A percentile compares a stretch with the other conserved stretches of the same genome.
Conservation (phyloP, 2,329 filamentous ascomycete genomes). For the Aspergillus fumigatiaffinis region DNA sequence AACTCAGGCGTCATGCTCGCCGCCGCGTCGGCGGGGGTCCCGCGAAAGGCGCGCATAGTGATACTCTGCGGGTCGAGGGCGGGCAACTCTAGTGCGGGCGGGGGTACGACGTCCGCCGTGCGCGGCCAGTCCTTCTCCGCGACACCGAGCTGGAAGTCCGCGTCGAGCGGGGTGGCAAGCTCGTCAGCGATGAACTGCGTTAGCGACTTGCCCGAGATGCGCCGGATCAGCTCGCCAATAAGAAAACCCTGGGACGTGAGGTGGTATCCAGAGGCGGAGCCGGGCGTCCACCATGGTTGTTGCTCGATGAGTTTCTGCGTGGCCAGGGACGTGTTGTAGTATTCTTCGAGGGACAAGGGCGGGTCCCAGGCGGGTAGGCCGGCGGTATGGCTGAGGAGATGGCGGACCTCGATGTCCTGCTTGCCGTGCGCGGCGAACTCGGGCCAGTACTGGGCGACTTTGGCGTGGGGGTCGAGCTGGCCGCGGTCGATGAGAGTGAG, state of each 20-base stretch:
- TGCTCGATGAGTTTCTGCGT: slow-evolving; percentile 39
- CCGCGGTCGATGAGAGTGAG: slow-evolving; percentile 42
- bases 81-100: slow-evolving; percentile 17
- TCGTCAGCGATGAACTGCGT: slow-evolving; percentile 44
- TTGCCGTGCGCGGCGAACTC: slow-evolving; percentile 45
- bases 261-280: slow-evolving; percentile 44
- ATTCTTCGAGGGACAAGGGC: slow-evolving; percentile 26
- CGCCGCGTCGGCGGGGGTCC: slow-evolving; percentile 20
- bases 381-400: slow-evolving; percentile 41
- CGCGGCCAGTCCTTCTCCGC: slow-evolving; percentile 41
- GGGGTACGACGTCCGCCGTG: slow-evolving; percentile 33
- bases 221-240: slow-evolving; percentile 43
- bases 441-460: slow-evolving; percentile 45
- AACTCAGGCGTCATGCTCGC: slow-evolving; percentile 29
- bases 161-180: slow-evolving; percentile 40
- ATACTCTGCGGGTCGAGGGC: slow-evolving; percentile 23
- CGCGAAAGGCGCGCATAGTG: slow-evolving; percentile 26
- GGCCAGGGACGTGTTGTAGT: slow-evolving; percentile 29
- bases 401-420: slow-evolving; percentile 36
- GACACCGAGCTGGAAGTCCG: slow-evolving; percentile 48
- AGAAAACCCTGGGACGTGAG: slow-evolving; percentile 39
- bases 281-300: slow-evolving; percentile 44
- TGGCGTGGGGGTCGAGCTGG: slow-evolving; percentile 33
- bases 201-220: slow-evolving; percentile 40
- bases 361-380: slow-evolving; percentile 34